Base-by-base conservation (phyloP, 768 basidiomycete genomes). In the Boletus huronensis region DNA sequence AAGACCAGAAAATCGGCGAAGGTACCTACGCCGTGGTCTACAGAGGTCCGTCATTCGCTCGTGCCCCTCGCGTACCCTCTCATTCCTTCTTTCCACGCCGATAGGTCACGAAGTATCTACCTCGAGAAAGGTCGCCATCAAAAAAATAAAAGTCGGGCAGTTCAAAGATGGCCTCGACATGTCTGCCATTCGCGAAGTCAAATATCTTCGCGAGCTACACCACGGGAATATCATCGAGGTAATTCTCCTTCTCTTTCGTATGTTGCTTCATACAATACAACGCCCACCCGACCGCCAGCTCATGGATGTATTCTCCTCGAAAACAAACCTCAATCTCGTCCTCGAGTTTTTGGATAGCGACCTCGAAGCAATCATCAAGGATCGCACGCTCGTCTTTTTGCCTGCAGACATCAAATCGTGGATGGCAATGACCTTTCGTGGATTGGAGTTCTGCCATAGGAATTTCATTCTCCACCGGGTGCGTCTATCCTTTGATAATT, bases 111-210 rank as follows among this genome's bases (percentile, higher is more conserved):
- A 93, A 63, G 77, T 81, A 17, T 74, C 83, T 0, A 90, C 89
- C 3, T 84, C 84, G 29, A 77, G 85, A n/a, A 89, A 87, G 72
- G 86, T 98, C 0, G 97, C 97, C 53, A 96, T 99, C 63, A 99
- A 99, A 77, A 98, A 98, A 74, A 96, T 97, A 61, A 96, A 96
- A 65, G 88, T 95, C 14, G 93, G 94, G 5, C 90, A 90, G 63
- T 94, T 96, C 78, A 96, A 95, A 70, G 97, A 98, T 72, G 97
- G 97, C 13, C 80, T 99, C 32, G 96, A 98, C 73, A 98, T 99
- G 94, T 96, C 93, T 57, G 97, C 97, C 53, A 87, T 99, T 53
- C 87, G 97, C 14, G 97, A 99, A 74, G 95, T 99, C 65, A 98
- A 97, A 71, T 98, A 94, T 69, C 77, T 99, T 53, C 85, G 94